These are phyloP conservation scores for Phoenix roebelenii DNA, from an alignment of 176 grass and related monocot genomes.

Conservation along the genomic window DNA sequence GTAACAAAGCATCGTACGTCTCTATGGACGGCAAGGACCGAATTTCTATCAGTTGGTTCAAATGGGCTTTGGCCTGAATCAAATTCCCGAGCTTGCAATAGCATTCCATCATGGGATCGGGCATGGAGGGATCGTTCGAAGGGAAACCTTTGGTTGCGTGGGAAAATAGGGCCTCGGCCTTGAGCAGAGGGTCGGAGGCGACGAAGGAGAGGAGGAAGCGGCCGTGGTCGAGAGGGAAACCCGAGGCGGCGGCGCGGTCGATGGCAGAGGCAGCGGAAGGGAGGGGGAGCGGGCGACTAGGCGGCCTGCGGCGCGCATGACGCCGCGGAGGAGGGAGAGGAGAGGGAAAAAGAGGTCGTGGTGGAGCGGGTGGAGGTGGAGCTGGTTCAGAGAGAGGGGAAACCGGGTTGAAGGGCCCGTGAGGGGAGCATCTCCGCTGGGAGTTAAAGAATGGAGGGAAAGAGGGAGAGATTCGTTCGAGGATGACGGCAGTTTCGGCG, in stretches of 20 bases:
- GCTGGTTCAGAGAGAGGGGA: no score
- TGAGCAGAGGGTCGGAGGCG: not conserved
- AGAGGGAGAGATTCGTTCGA: no score
- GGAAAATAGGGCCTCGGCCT: slow-evolving; percentile 7
- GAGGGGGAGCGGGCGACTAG: not conserved
- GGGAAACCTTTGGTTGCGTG: not conserved
- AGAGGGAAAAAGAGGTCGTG: not conserved
- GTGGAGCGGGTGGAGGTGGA: no score
- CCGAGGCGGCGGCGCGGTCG: not conserved
- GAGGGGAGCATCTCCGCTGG: no score
- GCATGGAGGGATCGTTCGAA: slow-evolving; percentile 5
- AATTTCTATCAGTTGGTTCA: slow-evolving; percentile 23
- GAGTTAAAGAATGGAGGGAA: no score
- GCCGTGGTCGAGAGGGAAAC: not conserved
- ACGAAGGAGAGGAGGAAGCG: slow-evolving; percentile 7
- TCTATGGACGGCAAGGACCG: slow-evolving; percentile 8
- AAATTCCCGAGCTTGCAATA: slow-evolving; percentile 9
- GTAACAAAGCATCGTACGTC: slow-evolving; percentile 6
- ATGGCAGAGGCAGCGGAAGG: not conserved
- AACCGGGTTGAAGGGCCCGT: no score
- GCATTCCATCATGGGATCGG: slow-evolving; percentile 18
- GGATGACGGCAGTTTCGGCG: no score
- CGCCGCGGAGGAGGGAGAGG: slow-evolving; percentile 11
- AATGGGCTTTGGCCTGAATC: slow-evolving; percentile 1
- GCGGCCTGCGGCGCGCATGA: not conserved